phyloP scores from a whole-genome alignment of 768 basidiomycete species.

The Hygrocybe coccinea region DNA sequence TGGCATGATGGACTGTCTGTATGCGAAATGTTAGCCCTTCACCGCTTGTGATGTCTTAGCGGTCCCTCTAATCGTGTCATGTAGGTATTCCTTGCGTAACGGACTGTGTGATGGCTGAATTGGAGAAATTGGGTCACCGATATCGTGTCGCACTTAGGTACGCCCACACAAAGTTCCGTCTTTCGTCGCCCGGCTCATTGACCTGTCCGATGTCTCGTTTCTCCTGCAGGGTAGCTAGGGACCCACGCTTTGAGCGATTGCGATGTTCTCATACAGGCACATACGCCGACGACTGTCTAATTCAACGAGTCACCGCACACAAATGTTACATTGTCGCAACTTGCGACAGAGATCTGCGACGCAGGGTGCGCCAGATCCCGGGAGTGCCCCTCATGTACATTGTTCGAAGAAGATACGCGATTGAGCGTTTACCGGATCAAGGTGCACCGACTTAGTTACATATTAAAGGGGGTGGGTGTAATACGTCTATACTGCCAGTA shows the following conservation, averaged over 20 bases:
- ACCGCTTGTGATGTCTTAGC: background rate
- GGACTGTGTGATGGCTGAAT: constrained; percentile 96
- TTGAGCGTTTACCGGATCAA: constrained; percentile 92
- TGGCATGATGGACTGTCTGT: constrained; percentile 99
- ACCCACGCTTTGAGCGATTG: constrained; percentile 93
- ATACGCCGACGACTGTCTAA: constrained; percentile 98
- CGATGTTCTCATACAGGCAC: constrained; percentile 90
- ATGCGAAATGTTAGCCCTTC: constrained; percentile 77
- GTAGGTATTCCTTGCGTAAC: constrained; percentile 99
- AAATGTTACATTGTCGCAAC: constrained; percentile 98
- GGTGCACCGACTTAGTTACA: constrained; percentile 62
- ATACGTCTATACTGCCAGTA: no score
- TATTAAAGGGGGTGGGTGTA: background rate
- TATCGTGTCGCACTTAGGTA: constrained; percentile 93
- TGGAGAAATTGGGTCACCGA: constrained; percentile 94
- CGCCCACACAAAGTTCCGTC: constrained; percentile 22
- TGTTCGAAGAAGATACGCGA: constrained; percentile 84
- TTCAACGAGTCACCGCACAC: constrained; percentile 91
- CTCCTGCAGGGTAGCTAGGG: constrained; percentile 79
- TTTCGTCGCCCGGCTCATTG: background rate
- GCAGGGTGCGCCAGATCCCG: constrained; percentile 87
- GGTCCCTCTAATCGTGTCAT: background rate
- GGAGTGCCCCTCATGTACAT: constrained; percentile 98
- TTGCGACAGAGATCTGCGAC: constrained; percentile 90
- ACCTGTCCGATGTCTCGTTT: background rate